Evolutionary conservation across 23 red algal genomes (phyloP).

Genomic region (Cyanidioschyzon merolae): DNA sequence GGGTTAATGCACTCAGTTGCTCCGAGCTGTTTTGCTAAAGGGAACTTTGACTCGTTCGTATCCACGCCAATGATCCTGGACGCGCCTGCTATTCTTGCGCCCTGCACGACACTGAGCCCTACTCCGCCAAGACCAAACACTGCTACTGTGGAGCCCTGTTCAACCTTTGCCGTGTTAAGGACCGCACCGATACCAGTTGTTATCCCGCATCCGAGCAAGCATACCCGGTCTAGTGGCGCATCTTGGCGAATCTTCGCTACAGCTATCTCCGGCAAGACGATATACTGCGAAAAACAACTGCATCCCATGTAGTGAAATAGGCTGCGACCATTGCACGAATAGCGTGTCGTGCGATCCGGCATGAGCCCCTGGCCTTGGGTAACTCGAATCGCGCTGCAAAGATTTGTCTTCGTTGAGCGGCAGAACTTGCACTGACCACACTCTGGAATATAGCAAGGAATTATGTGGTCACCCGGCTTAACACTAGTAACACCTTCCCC

Average conservation of each 20-base stretch:
- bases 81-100: slow-evolving; percentile 55
- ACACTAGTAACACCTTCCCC: slow-evolving; percentile 61
- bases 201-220: slow-evolving; percentile 72
- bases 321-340: slow-evolving; percentile 45
- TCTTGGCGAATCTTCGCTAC: slow-evolving; percentile 56
- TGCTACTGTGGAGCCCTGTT: slow-evolving; percentile 60
- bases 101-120: slow-evolving; percentile 62
- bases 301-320: slow-evolving; percentile 86
- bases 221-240: slow-evolving; percentile 63
- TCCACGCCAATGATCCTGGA: slow-evolving; percentile 57
- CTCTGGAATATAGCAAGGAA: slow-evolving; percentile 73
- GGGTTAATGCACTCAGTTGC: slow-evolving; percentile 94
- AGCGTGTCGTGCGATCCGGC: slow-evolving; percentile 72
- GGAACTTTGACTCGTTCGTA: slow-evolving; percentile 65
- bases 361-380: slow-evolving; percentile 81
- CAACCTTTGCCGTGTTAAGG: slow-evolving; percentile 64
- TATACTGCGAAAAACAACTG: slow-evolving; percentile 76
- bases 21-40: slow-evolving; percentile 48
- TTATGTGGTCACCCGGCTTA: slow-evolving; percentile 53
- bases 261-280: slow-evolving; percentile 69
- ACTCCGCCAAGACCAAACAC: slow-evolving; percentile 80
- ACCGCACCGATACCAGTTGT: slow-evolving; percentile 83
- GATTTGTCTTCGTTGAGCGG: slow-evolving; percentile 59
- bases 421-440: slow-evolving; percentile 89
- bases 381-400: slow-evolving; percentile 57